Evolutionary conservation across 768 basidiomycete genomes (phyloP).

Genomic region (Terana coerulea): DNA sequence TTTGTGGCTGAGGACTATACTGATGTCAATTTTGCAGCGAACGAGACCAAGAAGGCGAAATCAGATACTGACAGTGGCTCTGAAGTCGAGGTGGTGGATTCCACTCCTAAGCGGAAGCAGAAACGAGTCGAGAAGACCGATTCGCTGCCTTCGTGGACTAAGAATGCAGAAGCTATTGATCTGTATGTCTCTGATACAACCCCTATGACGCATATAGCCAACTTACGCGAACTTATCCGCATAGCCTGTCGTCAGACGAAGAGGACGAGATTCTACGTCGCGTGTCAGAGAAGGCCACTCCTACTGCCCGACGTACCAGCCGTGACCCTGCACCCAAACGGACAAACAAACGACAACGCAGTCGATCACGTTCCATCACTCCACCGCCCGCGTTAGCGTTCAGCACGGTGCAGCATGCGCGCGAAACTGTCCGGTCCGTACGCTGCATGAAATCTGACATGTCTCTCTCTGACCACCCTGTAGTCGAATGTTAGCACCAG

Average conservation of each 20-base stretch:
- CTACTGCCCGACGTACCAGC: conserved; percentile 11
- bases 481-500: conserved; percentile 30
- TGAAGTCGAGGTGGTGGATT: neutral
- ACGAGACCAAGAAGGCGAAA: neutral
- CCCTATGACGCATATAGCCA: too few relatives aligned
- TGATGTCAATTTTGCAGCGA: neutral
- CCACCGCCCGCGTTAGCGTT: conserved; percentile 64
- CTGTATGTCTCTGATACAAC: too few relatives aligned
- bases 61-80: neutral
- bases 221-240: too few relatives aligned
- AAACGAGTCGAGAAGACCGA: conserved; percentile 2
- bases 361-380: conserved; percentile 70
- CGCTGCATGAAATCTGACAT: conserved; percentile 4
- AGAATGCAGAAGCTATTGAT: conserved; percentile 6
- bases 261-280: conserved; percentile 41
- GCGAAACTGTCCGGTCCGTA: conserved; percentile 54
- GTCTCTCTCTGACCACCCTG: conserved; percentile 9
- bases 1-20: neutral
- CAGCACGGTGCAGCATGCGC: conserved; percentile 52
- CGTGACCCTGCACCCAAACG: neutral
- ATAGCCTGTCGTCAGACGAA: conserved; percentile 41
- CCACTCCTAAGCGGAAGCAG: conserved; percentile 6
- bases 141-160: conserved; percentile 12
- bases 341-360: conserved; percentile 38
- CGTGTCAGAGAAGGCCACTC: conserved; percentile 13